These are phyloP conservation scores for Aspergillus affinis DNA, from an alignment of 495 filamentous ascomycete genomes.

Conservation along the genomic window DNA sequence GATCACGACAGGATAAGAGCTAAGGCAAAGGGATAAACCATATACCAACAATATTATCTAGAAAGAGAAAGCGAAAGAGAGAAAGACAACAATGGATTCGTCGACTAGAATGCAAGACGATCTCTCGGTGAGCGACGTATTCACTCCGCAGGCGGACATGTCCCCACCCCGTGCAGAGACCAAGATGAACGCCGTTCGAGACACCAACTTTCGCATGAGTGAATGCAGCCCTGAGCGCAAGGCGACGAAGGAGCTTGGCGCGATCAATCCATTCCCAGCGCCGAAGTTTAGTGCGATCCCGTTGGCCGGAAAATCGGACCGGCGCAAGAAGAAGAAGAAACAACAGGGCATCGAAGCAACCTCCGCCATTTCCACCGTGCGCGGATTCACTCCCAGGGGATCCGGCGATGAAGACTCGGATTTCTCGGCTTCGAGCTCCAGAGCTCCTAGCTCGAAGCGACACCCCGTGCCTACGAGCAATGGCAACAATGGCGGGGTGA, in stretches of 20 bases:
- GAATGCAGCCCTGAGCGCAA: slow-evolving; percentile 29
- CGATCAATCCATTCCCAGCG: slow-evolving; percentile 22
- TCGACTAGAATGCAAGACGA: slow-evolving; percentile 31
- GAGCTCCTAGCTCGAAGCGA: slow-evolving; percentile 35
- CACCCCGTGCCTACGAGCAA: slow-evolving; percentile 22
- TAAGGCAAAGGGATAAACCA: background rate
- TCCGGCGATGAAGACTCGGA: slow-evolving; percentile 88
- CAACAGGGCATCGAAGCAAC: slow-evolving; percentile 49
- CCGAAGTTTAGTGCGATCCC: slow-evolving; percentile 26
- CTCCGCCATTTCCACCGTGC: slow-evolving; percentile 69
- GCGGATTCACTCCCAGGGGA: slow-evolving; percentile 81
- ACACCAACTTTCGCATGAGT: slow-evolving; percentile 33
- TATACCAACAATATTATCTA: background rate
- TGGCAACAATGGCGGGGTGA: slow-evolving; percentile 64
- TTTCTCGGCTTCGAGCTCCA: slow-evolving; percentile 54
- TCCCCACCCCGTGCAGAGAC: slow-evolving; percentile 28
- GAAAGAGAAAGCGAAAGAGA: slow-evolving; percentile 2
- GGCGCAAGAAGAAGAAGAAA: slow-evolving; percentile 52
- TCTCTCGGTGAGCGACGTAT: slow-evolving; percentile 47
- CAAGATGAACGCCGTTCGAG: slow-evolving; percentile 24
- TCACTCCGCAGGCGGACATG: slow-evolving; percentile 44
- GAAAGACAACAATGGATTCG: slow-evolving; percentile 24
- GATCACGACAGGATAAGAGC: background rate
- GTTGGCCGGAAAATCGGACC: slow-evolving; percentile 34
- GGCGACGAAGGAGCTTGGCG: slow-evolving; percentile 16